A percentile compares a stretch with the other conserved stretches of the same genome.
These are phyloP conservation scores for Saccharomyces eubayanus DNA, from an alignment of 805 yeast species.

Conservation along the genomic window DNA sequence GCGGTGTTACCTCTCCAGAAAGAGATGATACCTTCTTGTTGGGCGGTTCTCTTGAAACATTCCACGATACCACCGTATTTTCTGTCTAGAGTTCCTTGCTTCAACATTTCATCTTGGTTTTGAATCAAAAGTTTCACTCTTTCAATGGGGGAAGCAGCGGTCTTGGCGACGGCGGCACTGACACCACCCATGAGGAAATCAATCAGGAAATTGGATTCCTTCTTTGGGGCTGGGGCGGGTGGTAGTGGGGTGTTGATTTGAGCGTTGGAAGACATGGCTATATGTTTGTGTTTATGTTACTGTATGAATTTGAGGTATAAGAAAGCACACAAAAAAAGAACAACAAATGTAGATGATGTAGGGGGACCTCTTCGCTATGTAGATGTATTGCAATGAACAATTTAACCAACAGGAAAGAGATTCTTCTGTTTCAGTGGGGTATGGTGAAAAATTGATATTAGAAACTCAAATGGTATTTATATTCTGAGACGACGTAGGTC, in stretches of 20 bases:
- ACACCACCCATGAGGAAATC: constrained; percentile 97
- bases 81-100: constrained; percentile 87
- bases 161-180: constrained; percentile 96
- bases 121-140: constrained; percentile 94
- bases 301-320: not conserved
- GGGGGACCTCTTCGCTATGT: not conserved
- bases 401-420: not conserved
- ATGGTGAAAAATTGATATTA: not conserved
- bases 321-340: not conserved
- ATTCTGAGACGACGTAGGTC: not conserved
- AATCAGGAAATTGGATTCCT: constrained; percentile 41
- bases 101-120: constrained; percentile 97
- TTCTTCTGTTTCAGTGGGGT: not conserved
- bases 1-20: constrained; percentile 99
- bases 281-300: not conserved
- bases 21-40: constrained; percentile 83
- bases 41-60: constrained; percentile 91
- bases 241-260: not conserved
- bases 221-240: constrained; percentile 3
- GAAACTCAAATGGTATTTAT: not conserved
- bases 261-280: not conserved
- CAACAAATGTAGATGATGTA: not conserved
- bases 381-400: not conserved
- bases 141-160: constrained; percentile 96
- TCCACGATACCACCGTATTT: constrained; percentile 86